Conservation (phyloP, 495 filamentous ascomycete genomes). For the Penicillium soppii region DNA sequence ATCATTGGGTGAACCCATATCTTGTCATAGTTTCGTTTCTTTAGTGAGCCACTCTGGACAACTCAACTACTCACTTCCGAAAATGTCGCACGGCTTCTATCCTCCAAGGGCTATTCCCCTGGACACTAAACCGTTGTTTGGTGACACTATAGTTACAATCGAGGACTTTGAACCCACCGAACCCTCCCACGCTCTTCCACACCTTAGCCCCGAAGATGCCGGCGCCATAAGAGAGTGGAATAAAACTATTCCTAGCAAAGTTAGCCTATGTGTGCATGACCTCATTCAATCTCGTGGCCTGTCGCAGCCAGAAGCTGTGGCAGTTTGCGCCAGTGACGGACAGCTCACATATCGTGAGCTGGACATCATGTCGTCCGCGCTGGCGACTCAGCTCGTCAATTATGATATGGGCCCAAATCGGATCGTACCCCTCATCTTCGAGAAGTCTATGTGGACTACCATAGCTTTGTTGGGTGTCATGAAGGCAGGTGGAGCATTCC, state of each 20-base stretch:
- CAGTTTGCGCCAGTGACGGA: conserved; percentile 19
- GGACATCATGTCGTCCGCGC: not conserved
- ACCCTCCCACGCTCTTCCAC: not conserved
- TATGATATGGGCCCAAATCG: conserved; percentile 33
- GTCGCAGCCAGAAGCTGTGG: conserved; percentile 12
- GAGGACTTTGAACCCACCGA: not conserved
- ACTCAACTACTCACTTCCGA: not conserved
- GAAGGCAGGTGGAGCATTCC: conserved; percentile 47
- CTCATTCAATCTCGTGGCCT: conserved; percentile 10
- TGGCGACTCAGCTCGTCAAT: conserved; percentile 12
- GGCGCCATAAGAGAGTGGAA: conserved; percentile 11
- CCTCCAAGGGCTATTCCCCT: not conserved
- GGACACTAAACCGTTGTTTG: not conserved
- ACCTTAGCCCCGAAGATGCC: not conserved
- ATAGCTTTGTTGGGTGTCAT: conserved; percentile 39
- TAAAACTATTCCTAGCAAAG: not conserved
- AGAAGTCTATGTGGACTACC: conserved; percentile 42
- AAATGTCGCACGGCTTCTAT: not conserved
- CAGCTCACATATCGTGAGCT: conserved; percentile 24
- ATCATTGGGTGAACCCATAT: not conserved
- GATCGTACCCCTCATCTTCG: conserved; percentile 46
- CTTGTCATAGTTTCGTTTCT: not conserved
- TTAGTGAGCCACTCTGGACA: not conserved
- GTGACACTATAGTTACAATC: not conserved
- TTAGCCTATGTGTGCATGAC: conserved; percentile 16